Conservation (phyloP, 306 rosid genomes). For the Glycine soja region DNA sequence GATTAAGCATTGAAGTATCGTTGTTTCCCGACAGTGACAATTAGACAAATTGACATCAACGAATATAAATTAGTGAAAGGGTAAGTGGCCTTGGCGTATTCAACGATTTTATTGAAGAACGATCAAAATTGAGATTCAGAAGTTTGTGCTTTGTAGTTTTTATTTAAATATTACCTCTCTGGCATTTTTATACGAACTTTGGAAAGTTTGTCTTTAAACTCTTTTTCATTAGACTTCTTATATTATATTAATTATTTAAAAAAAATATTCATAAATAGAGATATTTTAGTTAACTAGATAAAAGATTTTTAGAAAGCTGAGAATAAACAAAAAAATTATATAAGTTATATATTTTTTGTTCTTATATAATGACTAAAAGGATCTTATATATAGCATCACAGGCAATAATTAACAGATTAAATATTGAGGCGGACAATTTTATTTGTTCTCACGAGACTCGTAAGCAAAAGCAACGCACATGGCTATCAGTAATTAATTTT, state of each 20-base stretch:
- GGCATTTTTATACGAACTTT: background rate
- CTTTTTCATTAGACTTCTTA: background rate
- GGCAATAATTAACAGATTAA: background rate
- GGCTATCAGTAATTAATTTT: background rate
- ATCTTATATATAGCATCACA: background rate
- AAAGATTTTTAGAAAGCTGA: too few species aligned
- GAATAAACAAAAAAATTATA: too few species aligned
- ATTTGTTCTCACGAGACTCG: background rate
- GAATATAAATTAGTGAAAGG: constrained; percentile 7
- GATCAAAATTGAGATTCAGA: background rate
- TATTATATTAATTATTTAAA: too few species aligned
- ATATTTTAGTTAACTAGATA: too few species aligned
- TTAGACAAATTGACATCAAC: constrained; percentile 27
- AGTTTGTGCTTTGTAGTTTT: background rate
- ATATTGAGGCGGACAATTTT: too few species aligned
- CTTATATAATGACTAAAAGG: background rate
- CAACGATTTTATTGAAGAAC: background rate
- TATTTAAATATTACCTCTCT: background rate
- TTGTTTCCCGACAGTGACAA: constrained; percentile 20
- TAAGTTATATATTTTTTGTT: too few species aligned
- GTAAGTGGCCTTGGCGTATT: background rate
- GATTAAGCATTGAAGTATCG: background rate
- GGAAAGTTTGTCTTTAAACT: background rate
- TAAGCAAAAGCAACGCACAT: background rate
- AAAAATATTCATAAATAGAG: background rate